These are phyloP conservation scores for Trebouxiophyceae sp. DNA, from an alignment of 163 green algal genomes.

Conservation along the genomic window DNA sequence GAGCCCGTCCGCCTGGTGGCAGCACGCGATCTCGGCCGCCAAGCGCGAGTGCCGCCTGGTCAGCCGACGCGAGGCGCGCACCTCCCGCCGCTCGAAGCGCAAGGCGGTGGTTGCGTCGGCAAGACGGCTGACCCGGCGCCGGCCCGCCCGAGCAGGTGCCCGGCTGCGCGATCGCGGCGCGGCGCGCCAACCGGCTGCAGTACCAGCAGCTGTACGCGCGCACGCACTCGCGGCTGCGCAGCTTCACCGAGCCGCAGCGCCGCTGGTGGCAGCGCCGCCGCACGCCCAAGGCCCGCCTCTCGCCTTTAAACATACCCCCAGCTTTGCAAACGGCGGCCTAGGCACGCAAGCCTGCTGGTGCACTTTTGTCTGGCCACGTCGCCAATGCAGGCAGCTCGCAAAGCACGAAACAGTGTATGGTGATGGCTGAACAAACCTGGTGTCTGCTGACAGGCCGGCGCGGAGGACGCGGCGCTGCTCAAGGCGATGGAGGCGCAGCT, in stretches of 20 bases:
- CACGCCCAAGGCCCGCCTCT: constrained; percentile 2
- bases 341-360: no score
- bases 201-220: constrained; percentile 39
- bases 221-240: background rate
- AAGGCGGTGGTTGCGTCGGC: no score
- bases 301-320: no score
- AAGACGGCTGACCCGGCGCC: no score
- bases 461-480: constrained; percentile 16
- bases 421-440: no score
- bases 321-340: no score
- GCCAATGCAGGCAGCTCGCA: no score
- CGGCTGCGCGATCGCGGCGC: constrained; percentile 9
- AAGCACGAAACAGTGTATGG: no score
- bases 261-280: constrained; percentile 29
- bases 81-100: no score
- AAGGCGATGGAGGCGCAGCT: constrained; percentile 25
- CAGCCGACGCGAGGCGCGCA: constrained; percentile 10
- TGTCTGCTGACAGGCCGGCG: constrained; percentile 12
- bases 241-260: constrained; percentile 23
- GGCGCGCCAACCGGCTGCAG: constrained; percentile 17
- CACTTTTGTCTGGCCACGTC: no score
- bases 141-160: constrained; percentile 10
- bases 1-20: constrained; percentile 39
- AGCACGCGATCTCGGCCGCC: constrained; percentile 29
- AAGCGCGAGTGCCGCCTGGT: constrained; percentile 8